Evolutionary conservation across 176 grass and related monocot species (phyloP).

Genomic region (Metroxylon sagu): DNA sequence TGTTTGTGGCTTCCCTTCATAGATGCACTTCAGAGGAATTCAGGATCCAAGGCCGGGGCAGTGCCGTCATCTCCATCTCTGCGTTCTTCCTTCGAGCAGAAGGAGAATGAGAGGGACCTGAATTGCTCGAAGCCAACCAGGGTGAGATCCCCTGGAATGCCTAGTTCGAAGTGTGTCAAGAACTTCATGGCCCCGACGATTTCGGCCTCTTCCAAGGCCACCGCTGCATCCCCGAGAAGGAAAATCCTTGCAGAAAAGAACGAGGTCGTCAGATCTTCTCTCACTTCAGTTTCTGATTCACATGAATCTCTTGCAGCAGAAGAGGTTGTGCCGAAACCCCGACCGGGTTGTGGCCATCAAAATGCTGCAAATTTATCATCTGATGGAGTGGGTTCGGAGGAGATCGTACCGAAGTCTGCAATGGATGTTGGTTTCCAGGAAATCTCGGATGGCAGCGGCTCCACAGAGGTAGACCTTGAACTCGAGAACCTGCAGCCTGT

Average conservation of each 20-base stretch:
- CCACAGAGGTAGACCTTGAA: background rate
- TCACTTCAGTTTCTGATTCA: slow-evolving; percentile 2
- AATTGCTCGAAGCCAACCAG: slow-evolving; percentile 16
- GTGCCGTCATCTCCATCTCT: slow-evolving; percentile 13
- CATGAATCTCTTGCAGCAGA: slow-evolving; percentile 19
- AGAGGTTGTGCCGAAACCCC: background rate
- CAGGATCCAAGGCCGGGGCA: slow-evolving; percentile 20
- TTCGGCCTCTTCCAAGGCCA: slow-evolving; percentile 75
- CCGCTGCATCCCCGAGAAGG: slow-evolving; percentile 39
- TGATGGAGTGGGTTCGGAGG: background rate
- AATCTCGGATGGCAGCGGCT: slow-evolving; percentile 4
- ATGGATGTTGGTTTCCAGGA: background rate
- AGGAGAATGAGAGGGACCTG: slow-evolving; percentile 54
- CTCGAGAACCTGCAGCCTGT: background rate
- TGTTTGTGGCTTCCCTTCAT: background rate
- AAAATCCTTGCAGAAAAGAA: slow-evolving; percentile 64
- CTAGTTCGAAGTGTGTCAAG: slow-evolving; percentile 24
- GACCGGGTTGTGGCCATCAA: background rate
- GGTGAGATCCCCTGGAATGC: slow-evolving; percentile 23
- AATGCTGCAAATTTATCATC: background rate
- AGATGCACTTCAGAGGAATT: slow-evolving; percentile 39
- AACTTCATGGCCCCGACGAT: slow-evolving; percentile 94
- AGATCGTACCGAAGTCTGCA: too few species aligned
- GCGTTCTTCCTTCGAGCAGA: slow-evolving; percentile 23
- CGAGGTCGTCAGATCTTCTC: slow-evolving; percentile 19